phyloP scores from a whole-genome alignment of 306 rosid species.

The Gillenia trifoliata region DNA sequence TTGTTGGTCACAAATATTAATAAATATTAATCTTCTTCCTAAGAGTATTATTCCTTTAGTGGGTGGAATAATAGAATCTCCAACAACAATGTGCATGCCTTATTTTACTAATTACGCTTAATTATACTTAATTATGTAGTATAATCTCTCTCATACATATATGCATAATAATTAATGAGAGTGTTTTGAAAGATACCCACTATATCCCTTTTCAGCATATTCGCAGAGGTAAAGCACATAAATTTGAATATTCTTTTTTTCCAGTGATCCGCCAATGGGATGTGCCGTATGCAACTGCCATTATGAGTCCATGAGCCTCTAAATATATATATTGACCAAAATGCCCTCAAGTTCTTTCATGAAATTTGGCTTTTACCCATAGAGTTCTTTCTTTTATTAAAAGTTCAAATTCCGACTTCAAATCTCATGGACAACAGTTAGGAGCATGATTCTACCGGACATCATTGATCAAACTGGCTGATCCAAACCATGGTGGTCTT shows the following conservation, averaged over 20 bases:
- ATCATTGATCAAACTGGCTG: no score
- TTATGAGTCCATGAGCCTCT: neutral
- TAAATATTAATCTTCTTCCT: neutral
- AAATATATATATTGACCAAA: slow-evolving; percentile 8
- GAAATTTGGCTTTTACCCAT: neutral
- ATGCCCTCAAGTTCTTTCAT: slow-evolving; percentile 7
- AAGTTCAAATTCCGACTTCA: no score
- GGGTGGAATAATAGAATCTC: neutral
- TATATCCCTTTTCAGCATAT: slow-evolving; percentile 47
- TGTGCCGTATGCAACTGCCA: slow-evolving; percentile 28
- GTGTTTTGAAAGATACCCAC: slow-evolving; percentile 11
- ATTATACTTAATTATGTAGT: neutral
- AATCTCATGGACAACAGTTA: neutral
- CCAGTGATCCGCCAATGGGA: slow-evolving; percentile 24
- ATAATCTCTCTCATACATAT: neutral
- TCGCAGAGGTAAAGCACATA: slow-evolving; percentile 39
- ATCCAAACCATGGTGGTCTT: no score
- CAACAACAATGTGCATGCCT: neutral
- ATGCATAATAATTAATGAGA: no score
- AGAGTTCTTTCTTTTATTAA: neutral
- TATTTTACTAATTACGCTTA: neutral
- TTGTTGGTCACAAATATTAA: neutral
- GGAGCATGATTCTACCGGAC: no score
- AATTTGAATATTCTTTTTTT: slow-evolving; percentile 69
- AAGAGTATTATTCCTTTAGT: neutral